Percentiles rank a stretch among this genome's conserved stretches.
Evolutionary conservation across 371 early-diverging fungal species (phyloP).

Genomic region (Rhizopus arrhizus): DNA sequence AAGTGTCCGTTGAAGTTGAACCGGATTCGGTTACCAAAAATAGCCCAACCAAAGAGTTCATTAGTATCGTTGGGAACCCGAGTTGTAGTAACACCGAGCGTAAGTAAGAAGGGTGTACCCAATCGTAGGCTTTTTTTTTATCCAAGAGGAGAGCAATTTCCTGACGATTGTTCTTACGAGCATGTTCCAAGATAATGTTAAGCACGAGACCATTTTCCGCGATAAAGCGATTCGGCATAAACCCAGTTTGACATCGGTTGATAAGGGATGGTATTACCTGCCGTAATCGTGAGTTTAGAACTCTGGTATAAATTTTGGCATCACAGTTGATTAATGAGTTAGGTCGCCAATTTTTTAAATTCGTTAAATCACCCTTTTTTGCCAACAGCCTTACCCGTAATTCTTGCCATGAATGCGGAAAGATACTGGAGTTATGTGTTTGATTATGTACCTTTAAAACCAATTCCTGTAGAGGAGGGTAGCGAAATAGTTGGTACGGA

Average conservation of each 20-base stretch:
- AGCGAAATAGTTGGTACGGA: no score
- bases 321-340: constrained; percentile 15
- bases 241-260: constrained; percentile 5
- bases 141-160: constrained; percentile 1
- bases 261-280: neutral
- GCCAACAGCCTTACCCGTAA: constrained; percentile 4
- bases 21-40: neutral
- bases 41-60: neutral
- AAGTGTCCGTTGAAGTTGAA: no score
- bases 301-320: constrained; percentile 7
- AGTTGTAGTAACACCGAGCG: neutral
- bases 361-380: constrained; percentile 8
- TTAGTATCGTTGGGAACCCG: neutral
- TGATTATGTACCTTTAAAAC: no score
- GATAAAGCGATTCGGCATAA: constrained; percentile 9
- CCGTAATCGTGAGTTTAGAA: neutral
- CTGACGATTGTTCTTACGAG: neutral
- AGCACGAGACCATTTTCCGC: constrained; percentile 6
- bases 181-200: neutral
- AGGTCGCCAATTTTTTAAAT: constrained; percentile 29
- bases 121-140: constrained; percentile 14
- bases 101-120: constrained; percentile 9
- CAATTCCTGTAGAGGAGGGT: no score
- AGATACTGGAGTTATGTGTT: no score
- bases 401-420: no score